Evolutionary conservation across 1,284 basidiomycete genomes (phyloP), one percentile per base, ranked within the genome.

Genomic region (Apiotrichum veenhuisii): DNA sequence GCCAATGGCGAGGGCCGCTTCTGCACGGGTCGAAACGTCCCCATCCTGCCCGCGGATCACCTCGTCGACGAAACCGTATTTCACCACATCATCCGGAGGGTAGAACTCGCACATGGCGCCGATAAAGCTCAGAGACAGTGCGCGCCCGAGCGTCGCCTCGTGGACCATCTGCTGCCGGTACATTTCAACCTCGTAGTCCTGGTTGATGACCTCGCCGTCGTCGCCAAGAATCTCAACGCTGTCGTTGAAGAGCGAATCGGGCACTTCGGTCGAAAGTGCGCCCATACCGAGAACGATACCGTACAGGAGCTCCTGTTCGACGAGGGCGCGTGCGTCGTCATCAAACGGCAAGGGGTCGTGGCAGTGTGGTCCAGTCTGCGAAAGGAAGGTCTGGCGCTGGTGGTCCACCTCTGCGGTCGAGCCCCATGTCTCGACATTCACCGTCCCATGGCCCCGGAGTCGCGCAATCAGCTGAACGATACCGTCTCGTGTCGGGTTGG

Each of bases 81-180:
- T 71, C 52, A 86, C 82, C 8, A 84, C 83, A 36, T 86, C 84
- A 20, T 84, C 81, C 18, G 80, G 80, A 55, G 86, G 71, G 18
- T 84, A 83, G 55, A 85, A 75, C 54, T 78, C 78, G 43, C 78
- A 79, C 11, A 77, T 69, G 5, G 77, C 65, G 54, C 90, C 91
- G 77, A 97, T 89, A 55, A 98, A 78, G 70, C 90, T 93, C 87
- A 97, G 91, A 59, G 91, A 92, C 8, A 91, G 89, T 53, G 95
- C 81, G 57, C 92, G 83, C 3, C 93, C 94, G 18, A 94, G 83
- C 2, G 89, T 86, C 15, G 89, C 90, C 71, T 95, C 91, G 49
- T 82, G 78, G 25, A 69, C 58, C 25, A 77, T 62, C 52, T 78
- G 77, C 42, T 67, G 64, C 26, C 70, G 64, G 60, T 70, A 74